A percentile compares a stretch with the other conserved stretches of the same genome.
Evolutionary conservation across 176 grass and related monocot species (phyloP).

Genomic region (Triticum monococcum): DNA sequence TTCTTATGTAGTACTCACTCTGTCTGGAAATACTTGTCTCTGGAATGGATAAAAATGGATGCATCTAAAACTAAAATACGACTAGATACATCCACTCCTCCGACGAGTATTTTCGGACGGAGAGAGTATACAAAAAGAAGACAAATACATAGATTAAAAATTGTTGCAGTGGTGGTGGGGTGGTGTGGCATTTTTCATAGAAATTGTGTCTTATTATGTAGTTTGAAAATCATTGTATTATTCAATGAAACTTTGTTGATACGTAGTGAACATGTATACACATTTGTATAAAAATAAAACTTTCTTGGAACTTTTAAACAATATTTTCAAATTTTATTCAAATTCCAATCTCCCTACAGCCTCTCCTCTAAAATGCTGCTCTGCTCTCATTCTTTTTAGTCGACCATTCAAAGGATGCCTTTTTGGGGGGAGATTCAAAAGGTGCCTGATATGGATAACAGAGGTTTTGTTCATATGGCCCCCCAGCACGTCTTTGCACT

Average conservation of each 20-base stretch:
- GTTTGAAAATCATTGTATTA: not conserved
- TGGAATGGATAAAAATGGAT: too few relatives aligned
- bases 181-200: not conserved
- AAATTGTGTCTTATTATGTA: not conserved
- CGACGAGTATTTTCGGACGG: too few relatives aligned
- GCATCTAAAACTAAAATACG: too few relatives aligned
- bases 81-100: too few relatives aligned
- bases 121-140: not conserved
- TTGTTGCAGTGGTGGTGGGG: not conserved
- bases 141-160: not conserved
- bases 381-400: not conserved
- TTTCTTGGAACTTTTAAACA: too few relatives aligned
- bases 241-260: not conserved
- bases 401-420: not conserved
- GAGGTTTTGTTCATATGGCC: not conserved
- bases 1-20: not conserved
- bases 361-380: not conserved
- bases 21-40: too few relatives aligned
- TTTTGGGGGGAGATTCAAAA: not conserved
- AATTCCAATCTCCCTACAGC: not conserved
- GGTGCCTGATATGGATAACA: not conserved
- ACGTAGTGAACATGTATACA: not conserved
- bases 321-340: too few relatives aligned
- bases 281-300: not conserved
- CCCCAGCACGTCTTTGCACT: not conserved